phyloP scores from a whole-genome alignment of 306 rosid species.

The Comarum palustre region DNA sequence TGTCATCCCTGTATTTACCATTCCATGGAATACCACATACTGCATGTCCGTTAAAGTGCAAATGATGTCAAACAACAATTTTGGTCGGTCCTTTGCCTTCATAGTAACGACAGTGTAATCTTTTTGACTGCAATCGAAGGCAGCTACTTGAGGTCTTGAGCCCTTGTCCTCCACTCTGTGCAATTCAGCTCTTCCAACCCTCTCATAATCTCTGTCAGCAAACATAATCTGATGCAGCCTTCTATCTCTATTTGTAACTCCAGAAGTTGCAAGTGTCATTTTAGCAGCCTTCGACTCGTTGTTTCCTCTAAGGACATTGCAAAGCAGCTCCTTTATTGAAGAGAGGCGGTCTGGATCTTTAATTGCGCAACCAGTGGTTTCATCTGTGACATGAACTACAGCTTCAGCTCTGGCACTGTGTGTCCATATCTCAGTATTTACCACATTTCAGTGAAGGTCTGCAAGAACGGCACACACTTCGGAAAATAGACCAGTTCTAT shows the following conservation, averaged over 20 bases:
- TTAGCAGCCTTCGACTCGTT: slow-evolving; percentile 64
- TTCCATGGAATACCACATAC: slow-evolving; percentile 86
- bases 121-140: slow-evolving; percentile 65
- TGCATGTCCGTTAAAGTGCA: slow-evolving; percentile 97
- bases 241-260: slow-evolving; percentile 72
- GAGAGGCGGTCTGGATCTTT: slow-evolving; percentile 60
- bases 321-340: slow-evolving; percentile 66
- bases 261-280: slow-evolving; percentile 67
- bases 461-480: slow-evolving; percentile 93
- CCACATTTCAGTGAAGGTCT: slow-evolving; percentile 82
- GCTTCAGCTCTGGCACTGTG: slow-evolving; percentile 92
- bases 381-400: slow-evolving; percentile 82
- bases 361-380: slow-evolving; percentile 59
- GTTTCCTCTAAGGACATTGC: slow-evolving; percentile 74
- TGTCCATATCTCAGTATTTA: slow-evolving; percentile 95
- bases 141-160: slow-evolving; percentile 62
- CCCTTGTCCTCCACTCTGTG: slow-evolving; percentile 40
- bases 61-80: slow-evolving; percentile 79
- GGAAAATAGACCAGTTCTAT: slow-evolving; percentile 90
- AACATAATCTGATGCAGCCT: slow-evolving; percentile 95
- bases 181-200: slow-evolving; percentile 44
- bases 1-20: slow-evolving; percentile 62
- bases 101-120: slow-evolving; percentile 77
- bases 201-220: slow-evolving; percentile 89
- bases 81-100: slow-evolving; percentile 84